Evolutionary conservation across 352 stramenopile species (phyloP).

Genomic region (Pythium monospermum): DNA sequence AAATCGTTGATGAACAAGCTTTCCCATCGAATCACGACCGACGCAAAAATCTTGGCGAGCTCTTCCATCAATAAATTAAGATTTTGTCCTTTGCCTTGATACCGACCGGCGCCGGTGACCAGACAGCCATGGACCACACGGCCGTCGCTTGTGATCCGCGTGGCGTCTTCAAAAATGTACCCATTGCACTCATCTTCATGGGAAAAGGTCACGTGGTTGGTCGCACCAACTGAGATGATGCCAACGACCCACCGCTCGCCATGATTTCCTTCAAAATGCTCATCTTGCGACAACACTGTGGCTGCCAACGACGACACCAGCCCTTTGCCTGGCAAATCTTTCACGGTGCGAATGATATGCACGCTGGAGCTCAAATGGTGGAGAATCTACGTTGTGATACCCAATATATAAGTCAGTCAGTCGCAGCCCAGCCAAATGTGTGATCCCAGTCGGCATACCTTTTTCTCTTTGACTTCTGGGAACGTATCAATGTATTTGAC

Average conservation of each 20-base stretch:
- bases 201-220: slow-evolving; percentile 31
- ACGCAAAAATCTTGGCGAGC: slow-evolving; percentile 54
- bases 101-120: slow-evolving; percentile 43
- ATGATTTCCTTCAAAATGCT: slow-evolving; percentile 22
- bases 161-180: slow-evolving; percentile 53
- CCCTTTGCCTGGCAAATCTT: slow-evolving; percentile 42
- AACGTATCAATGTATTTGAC: slow-evolving; percentile 61
- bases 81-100: slow-evolving; percentile 42
- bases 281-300: slow-evolving; percentile 37
- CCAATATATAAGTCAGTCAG: no score
- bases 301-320: slow-evolving; percentile 43
- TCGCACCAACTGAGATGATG: slow-evolving; percentile 43
- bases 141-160: slow-evolving; percentile 30
- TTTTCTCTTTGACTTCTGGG: slow-evolving; percentile 49
- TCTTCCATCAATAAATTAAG: slow-evolving; percentile 48
- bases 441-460: no score
- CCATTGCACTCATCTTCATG: slow-evolving; percentile 67
- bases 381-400: no score
- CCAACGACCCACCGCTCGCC: slow-evolving; percentile 51
- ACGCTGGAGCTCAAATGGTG: slow-evolving; percentile 32
- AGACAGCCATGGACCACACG: slow-evolving; percentile 42
- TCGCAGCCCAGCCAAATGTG: no score
- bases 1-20: slow-evolving; percentile 71
- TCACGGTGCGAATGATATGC: slow-evolving; percentile 48
- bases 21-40: slow-evolving; percentile 66